Base-by-base conservation (phyloP, 208 protist genomes). In the Leishmania arabica region DNA sequence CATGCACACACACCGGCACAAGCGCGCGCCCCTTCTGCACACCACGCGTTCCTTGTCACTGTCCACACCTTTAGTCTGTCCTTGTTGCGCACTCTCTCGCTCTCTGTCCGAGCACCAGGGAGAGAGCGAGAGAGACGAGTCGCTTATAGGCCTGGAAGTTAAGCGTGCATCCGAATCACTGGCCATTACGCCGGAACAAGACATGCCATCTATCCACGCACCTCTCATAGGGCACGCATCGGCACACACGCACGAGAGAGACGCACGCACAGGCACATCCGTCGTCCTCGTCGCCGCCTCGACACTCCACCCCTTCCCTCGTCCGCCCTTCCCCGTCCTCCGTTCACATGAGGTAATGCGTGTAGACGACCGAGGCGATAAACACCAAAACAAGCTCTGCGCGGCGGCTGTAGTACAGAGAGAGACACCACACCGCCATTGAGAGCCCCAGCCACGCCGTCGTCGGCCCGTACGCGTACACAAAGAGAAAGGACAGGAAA, bases 331-430 rank as follows among this genome's bases (percentile, higher is more conserved):
- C 62, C 62, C 6, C 62, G 27, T 5, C 31, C 31, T 40, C 62
- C 62, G 62, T 21, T 78, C 73, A 89, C 83, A 87, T 69, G 51
- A 87, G 56, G 37, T 77, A 80, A 49, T 77, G 73, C 19, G 71
- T n/a, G 71, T 89, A 87, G 17, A 89, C 31, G 0, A 83, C 64
- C n/a, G 87, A 86, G 49, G 85, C 68, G 0, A 90, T 58, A 80
- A 88, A 90, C 64, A 88, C 60, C 0, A 92, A 31, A 3, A 79
- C 56, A 34, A 86, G 69, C 58, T 84, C 80, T 19, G 81, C 34
- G 0, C 86, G 84, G 21, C 71, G 75, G 34, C 84, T 84, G 66
- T 68, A 42, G 68, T 83, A 88, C 7, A 94, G 54, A 37, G 85
- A 82, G 17, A 84, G 53, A 0, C 68, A 75, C 89, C 90, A 94